Base-by-base conservation (phyloP, 2,329 filamentous ascomycete species). In the Chrysoporthe deuterocubensis region DNA sequence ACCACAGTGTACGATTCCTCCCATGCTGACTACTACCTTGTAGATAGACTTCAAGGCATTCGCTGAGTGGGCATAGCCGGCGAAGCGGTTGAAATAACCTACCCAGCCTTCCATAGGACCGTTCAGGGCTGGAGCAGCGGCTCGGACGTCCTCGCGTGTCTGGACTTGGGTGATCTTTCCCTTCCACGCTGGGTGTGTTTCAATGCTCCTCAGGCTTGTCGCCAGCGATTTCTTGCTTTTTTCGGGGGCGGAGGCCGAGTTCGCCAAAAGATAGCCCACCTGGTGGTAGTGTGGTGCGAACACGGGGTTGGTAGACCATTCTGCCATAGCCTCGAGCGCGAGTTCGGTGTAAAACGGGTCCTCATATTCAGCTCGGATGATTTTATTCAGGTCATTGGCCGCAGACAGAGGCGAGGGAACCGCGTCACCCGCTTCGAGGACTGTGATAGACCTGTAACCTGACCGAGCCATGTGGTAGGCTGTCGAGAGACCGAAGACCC, bases 301-400 rank as follows among this genome's bases (percentile, higher is more conserved):
- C 2, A 87, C 73, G 2, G 84, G 83, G 0, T 76, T 75, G 2
- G 83, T 81, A 72, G 81, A 79, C 86, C 86, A 89, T 18, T 79
- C 81, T 34, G 79, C 72, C 13, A 87, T 84, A 0, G 86, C 85
- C 80, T 85, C 77, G 80, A 64, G 64, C 21, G 44, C 82, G 56
- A 88, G 73, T 2, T 86, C 78, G 0, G 85, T 84, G 68, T 89
- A 88, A 66, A 86, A 87, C 0, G 80, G 78, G 67, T 88, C 85
- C 69, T 86, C 84, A 67, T 89, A 89, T 70, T 89, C 85, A 4
- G 83, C 85, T 2, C 86, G 81, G 46, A 89, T 79, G 66, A 89
- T 89, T 75, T 89, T 89, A 74, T 89, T 89, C 37, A 89, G 73
- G 70, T 89, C 86, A 68, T 87, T 86, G 26, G 82, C 86, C 0